Conservation (phyloP, 169 alveolate genomes). For the Plasmodium yoelii region DNA sequence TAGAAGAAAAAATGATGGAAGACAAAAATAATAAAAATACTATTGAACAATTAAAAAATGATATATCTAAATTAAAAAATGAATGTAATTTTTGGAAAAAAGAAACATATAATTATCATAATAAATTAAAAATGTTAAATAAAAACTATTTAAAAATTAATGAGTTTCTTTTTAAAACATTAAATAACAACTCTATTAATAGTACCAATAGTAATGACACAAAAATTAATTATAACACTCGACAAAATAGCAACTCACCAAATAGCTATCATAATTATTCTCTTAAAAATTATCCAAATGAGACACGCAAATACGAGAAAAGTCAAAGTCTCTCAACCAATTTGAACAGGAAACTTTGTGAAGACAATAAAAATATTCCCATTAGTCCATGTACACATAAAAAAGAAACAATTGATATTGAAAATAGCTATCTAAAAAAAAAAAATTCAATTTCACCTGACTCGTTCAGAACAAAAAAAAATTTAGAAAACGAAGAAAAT, state of each 20-base stretch:
- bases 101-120: slow-evolving; percentile 44
- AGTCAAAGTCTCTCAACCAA: neutral
- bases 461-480: slow-evolving; percentile 1
- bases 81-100: slow-evolving; percentile 52
- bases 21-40: slow-evolving; percentile 13
- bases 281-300: neutral
- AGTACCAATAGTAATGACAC: neutral
- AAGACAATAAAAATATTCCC: neutral
- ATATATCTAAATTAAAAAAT: slow-evolving; percentile 9
- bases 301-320: slow-evolving; percentile 1
- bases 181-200: slow-evolving; percentile 11
- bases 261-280: too few species aligned
- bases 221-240: too few species aligned
- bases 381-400: neutral
- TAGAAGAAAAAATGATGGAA: slow-evolving; percentile 11
- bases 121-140: slow-evolving; percentile 27
- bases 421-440: neutral
- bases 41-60: slow-evolving; percentile 19
- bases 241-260: too few species aligned
- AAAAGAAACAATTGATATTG: too few species aligned
- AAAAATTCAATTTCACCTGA: neutral
- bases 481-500: neutral
- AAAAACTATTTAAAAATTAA: slow-evolving; percentile 38
- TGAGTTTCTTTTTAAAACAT: slow-evolving; percentile 35
- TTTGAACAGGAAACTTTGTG: neutral